A percentile compares a stretch with the other conserved stretches of the same genome.
Evolutionary conservation across 345 rosid species (phyloP).

Genomic region (Capsella bursapastoris): DNA sequence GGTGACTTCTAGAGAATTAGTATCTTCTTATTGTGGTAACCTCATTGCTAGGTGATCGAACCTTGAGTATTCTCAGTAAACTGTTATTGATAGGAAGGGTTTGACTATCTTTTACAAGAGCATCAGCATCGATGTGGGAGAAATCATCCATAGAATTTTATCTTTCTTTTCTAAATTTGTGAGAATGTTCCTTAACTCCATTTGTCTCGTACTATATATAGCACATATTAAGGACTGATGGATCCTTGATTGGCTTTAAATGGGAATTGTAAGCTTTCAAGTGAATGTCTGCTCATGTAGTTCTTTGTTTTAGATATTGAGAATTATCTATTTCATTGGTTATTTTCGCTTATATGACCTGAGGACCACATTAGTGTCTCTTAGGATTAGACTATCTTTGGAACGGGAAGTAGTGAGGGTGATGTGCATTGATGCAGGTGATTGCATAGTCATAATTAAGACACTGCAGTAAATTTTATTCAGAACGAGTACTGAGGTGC

Average conservation of each 20-base stretch:
- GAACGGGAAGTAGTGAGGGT: not conserved
- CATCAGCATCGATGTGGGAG: not conserved
- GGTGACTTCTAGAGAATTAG: not conserved
- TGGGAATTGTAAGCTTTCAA: not conserved
- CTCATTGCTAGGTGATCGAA: conserved; percentile 10
- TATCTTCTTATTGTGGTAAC: not conserved
- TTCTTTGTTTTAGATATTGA: not conserved
- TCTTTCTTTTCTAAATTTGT: not conserved
- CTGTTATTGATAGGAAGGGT: not conserved
- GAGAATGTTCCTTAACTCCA: not conserved
- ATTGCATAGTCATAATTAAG: not conserved
- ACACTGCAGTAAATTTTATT: not conserved
- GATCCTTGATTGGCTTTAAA: not conserved
- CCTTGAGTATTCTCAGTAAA: not conserved
- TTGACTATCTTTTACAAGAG: not conserved
- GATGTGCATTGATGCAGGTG: conserved; percentile 5
- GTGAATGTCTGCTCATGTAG: not conserved
- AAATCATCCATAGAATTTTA: not conserved
- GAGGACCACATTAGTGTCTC: not conserved
- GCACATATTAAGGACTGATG: not conserved
- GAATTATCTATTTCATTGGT: not conserved
- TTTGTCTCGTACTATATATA: not conserved
- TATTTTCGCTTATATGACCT: conserved; percentile 2
- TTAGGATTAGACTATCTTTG: not conserved
- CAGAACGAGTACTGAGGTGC: not conserved